Base-by-base conservation (phyloP, 2,329 filamentous ascomycete genomes). In the Knoxdaviesia proteae region DNA sequence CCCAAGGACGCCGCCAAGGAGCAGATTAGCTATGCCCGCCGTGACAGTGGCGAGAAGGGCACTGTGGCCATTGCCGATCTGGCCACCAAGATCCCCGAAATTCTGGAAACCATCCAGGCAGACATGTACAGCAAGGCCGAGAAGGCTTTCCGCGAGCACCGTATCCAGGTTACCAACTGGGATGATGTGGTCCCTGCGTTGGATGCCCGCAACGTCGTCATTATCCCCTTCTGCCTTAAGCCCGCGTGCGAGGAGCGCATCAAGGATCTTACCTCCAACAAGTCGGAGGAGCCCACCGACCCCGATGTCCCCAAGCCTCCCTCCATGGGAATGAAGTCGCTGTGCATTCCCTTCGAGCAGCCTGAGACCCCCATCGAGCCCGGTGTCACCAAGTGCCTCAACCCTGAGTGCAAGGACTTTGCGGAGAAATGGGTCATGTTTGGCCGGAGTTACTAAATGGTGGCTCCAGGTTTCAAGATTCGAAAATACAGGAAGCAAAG, bases 391-490 rank as follows among this genome's bases (percentile, higher is more conserved):
- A 87, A 90, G 62, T 98, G 90, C 58, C 68, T 88, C 52, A 94
- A 83, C 68, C 88, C 88, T 37, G 80, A 88, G 54, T 96, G 88
- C 63, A 66, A 67, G 47, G 68, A 67, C 49, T 63, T 75, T 41
- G 88, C 88, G 11, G 75, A 88, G 67, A 73, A 79, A 54, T 96
- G 84, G 80, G 82, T 83, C 60, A 80, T 94, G 77, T 96, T 94
- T 61, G 88, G 88, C 54, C 70, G 80, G 63, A 80, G 69, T 56
- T 76, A 75, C 56, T 75, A 68, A 50, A 49, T 20, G 20, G 20
- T 20, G 20, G 20, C 20, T 2, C 20, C 20, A 20, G 20, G 20
- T 43, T 9, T 36, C 8, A 36, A 36, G 34, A 11, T 2, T 9
- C 8, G 3, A 38, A 34, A 37, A 9, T 7, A 42, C 7, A 34